Evolutionary conservation across 1,139 yeast genomes (phyloP).

Genomic region (Zhuliangozyma blackwelliae): DNA sequence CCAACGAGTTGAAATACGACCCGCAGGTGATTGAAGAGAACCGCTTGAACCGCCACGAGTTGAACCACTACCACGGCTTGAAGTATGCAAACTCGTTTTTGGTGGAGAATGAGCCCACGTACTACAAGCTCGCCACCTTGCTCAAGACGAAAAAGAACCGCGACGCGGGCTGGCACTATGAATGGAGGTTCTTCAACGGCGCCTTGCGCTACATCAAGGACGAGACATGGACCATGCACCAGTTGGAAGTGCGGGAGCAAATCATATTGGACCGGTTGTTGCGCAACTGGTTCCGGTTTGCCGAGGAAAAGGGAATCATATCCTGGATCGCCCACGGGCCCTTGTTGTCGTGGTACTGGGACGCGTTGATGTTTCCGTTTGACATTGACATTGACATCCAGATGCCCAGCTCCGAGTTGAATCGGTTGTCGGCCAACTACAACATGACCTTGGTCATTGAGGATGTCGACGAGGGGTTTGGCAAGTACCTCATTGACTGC

Average conservation of each 20-base stretch:
- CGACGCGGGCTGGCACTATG: constrained; percentile 40
- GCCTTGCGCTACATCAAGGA: constrained; percentile 20
- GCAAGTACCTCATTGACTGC: constrained; percentile 31
- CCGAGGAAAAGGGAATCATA: constrained; percentile 31
- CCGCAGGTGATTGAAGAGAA: constrained; percentile 11
- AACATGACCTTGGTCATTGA: constrained; percentile 37
- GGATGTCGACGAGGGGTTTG: constrained; percentile 29
- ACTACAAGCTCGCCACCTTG: constrained; percentile 33
- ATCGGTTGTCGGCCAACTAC: constrained; percentile 24
- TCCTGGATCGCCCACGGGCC: constrained; percentile 55
- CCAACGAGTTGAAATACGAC: constrained; percentile 23
- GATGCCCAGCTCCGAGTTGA: constrained; percentile 33
- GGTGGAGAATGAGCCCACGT: constrained; percentile 21
- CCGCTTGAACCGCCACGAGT: constrained; percentile 17
- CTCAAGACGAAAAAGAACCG: constrained; percentile 19
- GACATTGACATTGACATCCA: constrained; percentile 36
- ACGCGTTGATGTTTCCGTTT: constrained; percentile 34
- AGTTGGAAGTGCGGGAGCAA: constrained; percentile 25
- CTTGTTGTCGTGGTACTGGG: constrained; percentile 39
- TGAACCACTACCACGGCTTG: constrained; percentile 23
- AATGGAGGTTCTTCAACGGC: constrained; percentile 36
- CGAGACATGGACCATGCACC: constrained; percentile 19
- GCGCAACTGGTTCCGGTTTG: constrained; percentile 32
- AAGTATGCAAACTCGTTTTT: constrained; percentile 15
- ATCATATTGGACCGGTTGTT: constrained; percentile 29